Conservation (phyloP, 495 filamentous ascomycete genomes). For the Barbatosphaeria neglecta region DNA sequence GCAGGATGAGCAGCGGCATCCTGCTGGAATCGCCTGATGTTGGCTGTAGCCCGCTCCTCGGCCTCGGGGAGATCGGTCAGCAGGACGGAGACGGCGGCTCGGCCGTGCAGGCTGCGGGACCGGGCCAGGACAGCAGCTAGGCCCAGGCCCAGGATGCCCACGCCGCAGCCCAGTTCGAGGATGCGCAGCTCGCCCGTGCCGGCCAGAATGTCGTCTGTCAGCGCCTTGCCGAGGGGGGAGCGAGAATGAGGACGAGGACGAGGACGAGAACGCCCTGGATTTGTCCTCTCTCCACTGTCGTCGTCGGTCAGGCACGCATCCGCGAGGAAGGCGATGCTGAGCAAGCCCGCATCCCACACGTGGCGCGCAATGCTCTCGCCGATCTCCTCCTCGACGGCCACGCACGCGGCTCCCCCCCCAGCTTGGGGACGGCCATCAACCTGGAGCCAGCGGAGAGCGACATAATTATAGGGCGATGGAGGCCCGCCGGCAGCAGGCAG, state of each 20-base stretch:
- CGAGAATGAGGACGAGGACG: too few species aligned
- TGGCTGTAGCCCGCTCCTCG: constrained; percentile 34
- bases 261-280: constrained; percentile 5
- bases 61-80: constrained; percentile 81
- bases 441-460: constrained; percentile 25
- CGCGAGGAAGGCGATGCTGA: constrained; percentile 24
- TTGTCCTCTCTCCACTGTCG: neutral
- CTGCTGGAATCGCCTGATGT: constrained; percentile 20
- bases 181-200: constrained; percentile 35
- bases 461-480: constrained; percentile 7
- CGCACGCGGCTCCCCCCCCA: neutral
- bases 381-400: constrained; percentile 70
- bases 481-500: neutral
- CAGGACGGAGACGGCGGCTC: constrained; percentile 33
- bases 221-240: neutral
- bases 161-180: constrained; percentile 74
- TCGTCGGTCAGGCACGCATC: constrained; percentile 12
- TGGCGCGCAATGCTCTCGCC: constrained; percentile 93
- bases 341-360: constrained; percentile 61
- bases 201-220: constrained; percentile 1
- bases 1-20: neutral
- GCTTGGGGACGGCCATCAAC: constrained; percentile 15
- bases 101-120: constrained; percentile 5
- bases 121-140: constrained; percentile 46
- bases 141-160: constrained; percentile 72